Base-by-base conservation (phyloP, 83 land plant species). In the Picea mariana region DNA sequence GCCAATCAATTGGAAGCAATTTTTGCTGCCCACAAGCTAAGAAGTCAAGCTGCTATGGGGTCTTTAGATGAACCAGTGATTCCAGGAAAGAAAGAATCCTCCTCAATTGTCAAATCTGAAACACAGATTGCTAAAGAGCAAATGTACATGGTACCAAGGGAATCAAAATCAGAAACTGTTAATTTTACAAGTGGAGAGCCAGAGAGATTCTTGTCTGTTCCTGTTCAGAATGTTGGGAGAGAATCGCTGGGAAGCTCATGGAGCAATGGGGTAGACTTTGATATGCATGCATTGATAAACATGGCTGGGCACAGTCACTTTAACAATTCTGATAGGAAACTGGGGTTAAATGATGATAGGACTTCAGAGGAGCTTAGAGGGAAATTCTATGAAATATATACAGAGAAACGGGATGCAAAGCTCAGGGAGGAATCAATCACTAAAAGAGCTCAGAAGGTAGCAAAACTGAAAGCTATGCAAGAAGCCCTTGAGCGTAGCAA, bases 381-480 rank as follows among this genome's bases (percentile, higher is more conserved):
- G 68, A 90, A 87, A 77, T 89, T 88, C 49, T 94, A 94, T 87
- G 89, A 86, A 11, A 89, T 61, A 59, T 94, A 94, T 81, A 91
- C 86, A 87, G 89, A 87, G 80, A 94, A 90, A 84, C 82, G 97
- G 58, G 92, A 92, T 78, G 95, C 89, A 34, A 94, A 94, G 80
- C 85, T 92, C 59, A 85, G 85, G 79, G 91, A 90, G 66, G 97
- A 94, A 62, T 90, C 90, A 84, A 78, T 86, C 60, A 82, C 87
- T 6, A 92, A 85, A 38, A 58, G 91, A 76, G 87, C 82, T 31
- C 89, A 92, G 80, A 94, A 89, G 84, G 97, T 92, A 84, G 93
- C 95, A 27, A 89, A 83, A 77, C 63, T 94, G 85, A 94, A 89
- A 81, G 88, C 93, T 59, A 85, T 92, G 97, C 91, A 87, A 73